A percentile compares a stretch with the other conserved stretches of the same genome.
Evolutionary conservation across 495 filamentous ascomycete species (phyloP).

Genomic region (Podospora conica): DNA sequence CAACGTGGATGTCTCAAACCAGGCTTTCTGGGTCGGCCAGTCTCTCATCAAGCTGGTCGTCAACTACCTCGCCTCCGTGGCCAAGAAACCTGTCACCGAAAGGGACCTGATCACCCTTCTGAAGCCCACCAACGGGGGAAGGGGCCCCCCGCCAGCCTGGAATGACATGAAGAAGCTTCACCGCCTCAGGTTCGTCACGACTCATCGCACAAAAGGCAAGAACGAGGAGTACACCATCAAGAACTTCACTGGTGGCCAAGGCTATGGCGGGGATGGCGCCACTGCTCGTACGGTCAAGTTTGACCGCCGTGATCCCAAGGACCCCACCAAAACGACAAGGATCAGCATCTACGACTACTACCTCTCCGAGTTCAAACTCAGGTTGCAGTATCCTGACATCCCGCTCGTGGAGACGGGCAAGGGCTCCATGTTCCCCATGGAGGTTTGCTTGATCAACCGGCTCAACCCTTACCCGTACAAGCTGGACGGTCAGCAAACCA

Average conservation of each 20-base stretch:
- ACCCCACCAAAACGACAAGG: conserved; percentile 35
- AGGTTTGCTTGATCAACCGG: conserved; percentile 48
- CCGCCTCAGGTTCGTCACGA: conserved; percentile 61
- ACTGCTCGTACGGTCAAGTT: conserved; percentile 55
- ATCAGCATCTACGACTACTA: conserved; percentile 66
- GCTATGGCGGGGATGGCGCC: conserved; percentile 34
- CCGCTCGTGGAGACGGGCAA: conserved; percentile 69
- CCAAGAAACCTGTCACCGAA: background rate
- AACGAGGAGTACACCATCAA: conserved; percentile 57
- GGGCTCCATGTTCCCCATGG: conserved; percentile 68
- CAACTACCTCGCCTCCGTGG: conserved; percentile 16
- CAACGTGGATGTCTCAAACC: conserved; percentile 78
- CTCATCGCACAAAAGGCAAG: conserved; percentile 41
- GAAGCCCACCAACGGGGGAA: background rate
- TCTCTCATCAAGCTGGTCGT: conserved; percentile 26
- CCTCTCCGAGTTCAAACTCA: conserved; percentile 53
- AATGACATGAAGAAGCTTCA: conserved; percentile 49
- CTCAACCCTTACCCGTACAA: conserved; percentile 79
- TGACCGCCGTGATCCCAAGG: conserved; percentile 39
- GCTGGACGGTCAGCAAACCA: conserved; percentile 62
- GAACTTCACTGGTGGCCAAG: conserved; percentile 39
- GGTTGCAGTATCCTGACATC: conserved; percentile 42
- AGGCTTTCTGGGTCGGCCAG: conserved; percentile 60
- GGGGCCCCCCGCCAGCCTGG: conserved; percentile 34
- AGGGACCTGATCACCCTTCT: conserved; percentile 16